Conservation (phyloP, 257 asterid genomes). For the Scutellaria minor region DNA sequence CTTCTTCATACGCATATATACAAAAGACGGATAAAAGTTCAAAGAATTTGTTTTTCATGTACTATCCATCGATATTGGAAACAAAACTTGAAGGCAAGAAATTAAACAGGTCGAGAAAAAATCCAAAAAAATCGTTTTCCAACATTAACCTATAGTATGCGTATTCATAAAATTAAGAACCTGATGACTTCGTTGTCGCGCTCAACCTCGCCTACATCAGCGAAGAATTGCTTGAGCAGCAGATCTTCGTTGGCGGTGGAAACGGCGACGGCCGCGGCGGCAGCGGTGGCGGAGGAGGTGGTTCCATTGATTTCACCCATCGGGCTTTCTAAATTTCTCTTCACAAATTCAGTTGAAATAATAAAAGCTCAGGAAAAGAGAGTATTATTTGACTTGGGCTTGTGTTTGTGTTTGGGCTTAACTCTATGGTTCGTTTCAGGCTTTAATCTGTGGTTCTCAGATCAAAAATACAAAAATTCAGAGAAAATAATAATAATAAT, state of each 20-base stretch:
- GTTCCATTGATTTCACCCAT: slow-evolving; percentile 72
- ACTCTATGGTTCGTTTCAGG: no score
- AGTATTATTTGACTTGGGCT: slow-evolving; percentile 2
- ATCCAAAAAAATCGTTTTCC: neutral
- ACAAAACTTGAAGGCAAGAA: neutral
- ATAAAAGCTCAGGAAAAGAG: neutral
- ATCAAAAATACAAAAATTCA: no score
- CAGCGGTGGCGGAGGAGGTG: slow-evolving; percentile 40
- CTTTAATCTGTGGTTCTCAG: no score
- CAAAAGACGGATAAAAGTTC: neutral
- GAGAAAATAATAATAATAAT: no score
- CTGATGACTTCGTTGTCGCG: slow-evolving; percentile 94
- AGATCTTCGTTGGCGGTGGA: slow-evolving; percentile 63
- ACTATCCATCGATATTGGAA: neutral
- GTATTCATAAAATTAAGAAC: slow-evolving; percentile 39
- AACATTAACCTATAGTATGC: slow-evolving; percentile 29
- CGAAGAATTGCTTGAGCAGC: slow-evolving; percentile 82
- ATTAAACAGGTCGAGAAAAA: slow-evolving; percentile 23
- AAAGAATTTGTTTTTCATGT: neutral
- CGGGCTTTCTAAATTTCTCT: slow-evolving; percentile 32
- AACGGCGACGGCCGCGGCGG: slow-evolving; percentile 22
- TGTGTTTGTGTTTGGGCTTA: no score
- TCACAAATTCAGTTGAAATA: slow-evolving; percentile 13
- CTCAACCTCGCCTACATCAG: slow-evolving; percentile 98
- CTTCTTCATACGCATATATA: neutral